phyloP scores from a whole-genome alignment of 495 filamentous ascomycete genomes.

The Aspergillus biplanus region DNA sequence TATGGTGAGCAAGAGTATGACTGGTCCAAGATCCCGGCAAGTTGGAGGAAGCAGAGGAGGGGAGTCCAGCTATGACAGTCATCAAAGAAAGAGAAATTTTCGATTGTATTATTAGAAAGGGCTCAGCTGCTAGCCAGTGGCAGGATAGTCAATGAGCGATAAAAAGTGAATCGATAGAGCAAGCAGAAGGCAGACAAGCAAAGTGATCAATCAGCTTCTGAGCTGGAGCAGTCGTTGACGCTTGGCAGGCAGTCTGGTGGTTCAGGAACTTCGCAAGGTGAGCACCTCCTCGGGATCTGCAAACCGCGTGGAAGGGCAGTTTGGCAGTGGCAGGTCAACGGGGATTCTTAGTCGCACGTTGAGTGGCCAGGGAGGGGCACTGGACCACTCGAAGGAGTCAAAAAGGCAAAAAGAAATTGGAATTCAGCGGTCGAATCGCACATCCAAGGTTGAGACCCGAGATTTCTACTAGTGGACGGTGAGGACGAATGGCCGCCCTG shows the following conservation, averaged over 20 bases:
- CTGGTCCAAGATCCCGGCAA: conserved; percentile 13
- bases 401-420: conserved; percentile 3
- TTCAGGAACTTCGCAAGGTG: conserved; percentile 12
- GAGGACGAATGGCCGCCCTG: conserved; percentile 10
- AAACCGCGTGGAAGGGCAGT: conserved; percentile 12
- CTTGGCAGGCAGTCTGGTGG: conserved; percentile 10
- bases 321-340: conserved; percentile 12
- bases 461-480: conserved; percentile 6
- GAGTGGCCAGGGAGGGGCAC: conserved; percentile 8
- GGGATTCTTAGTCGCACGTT: conserved; percentile 3
- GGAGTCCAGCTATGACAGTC: neutral
- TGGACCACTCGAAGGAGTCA: conserved; percentile 1
- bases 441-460: conserved; percentile 7
- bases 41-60: conserved; percentile 6
- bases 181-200: neutral
- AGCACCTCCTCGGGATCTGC: conserved; percentile 24
- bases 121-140: neutral
- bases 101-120: neutral
- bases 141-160: neutral
- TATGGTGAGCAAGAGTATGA: conserved; percentile 15
- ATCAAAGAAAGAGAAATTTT: neutral
- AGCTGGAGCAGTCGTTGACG: conserved; percentile 3
- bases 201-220: conserved; percentile 13
- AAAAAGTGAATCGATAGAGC: conserved; percentile 2
- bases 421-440: conserved; percentile 19